Conservation (phyloP, 2,329 filamentous ascomycete species). For the Ophiostoma sp. region DNA sequence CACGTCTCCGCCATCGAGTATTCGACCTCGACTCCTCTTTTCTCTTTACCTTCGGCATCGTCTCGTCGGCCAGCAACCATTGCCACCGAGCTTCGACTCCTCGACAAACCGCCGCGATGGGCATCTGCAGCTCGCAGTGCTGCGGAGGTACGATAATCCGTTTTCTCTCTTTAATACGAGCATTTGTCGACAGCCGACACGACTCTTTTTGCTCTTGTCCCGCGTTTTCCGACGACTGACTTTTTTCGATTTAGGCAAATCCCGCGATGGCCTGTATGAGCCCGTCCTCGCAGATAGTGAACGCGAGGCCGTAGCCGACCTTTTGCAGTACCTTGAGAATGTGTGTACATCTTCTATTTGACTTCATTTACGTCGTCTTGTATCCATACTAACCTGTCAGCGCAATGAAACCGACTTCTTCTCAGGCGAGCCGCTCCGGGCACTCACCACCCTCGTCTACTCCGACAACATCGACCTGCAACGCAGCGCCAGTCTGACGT, state of each 20-base stretch:
- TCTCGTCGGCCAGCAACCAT: background rate
- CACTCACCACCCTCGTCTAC: constrained; percentile 92
- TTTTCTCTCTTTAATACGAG: background rate
- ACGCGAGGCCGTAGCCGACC: constrained; percentile 91
- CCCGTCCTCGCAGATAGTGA: constrained; percentile 92
- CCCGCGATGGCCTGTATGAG: constrained; percentile 80
- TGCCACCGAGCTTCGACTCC: background rate
- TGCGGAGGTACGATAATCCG: constrained; percentile 51
- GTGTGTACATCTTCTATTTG: constrained; percentile 53
- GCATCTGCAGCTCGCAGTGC: constrained; percentile 62
- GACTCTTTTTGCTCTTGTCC: constrained; percentile 27
- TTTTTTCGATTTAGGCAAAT: constrained; percentile 56
- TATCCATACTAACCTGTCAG: constrained; percentile 46
- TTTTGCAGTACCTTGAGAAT: constrained; percentile 94
- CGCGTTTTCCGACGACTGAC: background rate
- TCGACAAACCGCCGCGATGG: constrained; percentile 49
- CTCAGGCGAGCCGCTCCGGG: constrained; percentile 87
- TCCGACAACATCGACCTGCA: constrained; percentile 98
- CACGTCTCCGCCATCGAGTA: background rate
- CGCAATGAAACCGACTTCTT: constrained; percentile 98
- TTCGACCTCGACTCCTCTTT: background rate
- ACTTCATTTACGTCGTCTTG: background rate
- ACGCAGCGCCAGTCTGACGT: constrained; percentile 94
- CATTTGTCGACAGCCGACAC: background rate
- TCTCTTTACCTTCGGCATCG: background rate